Conservation (phyloP, 2,329 filamentous ascomycete genomes). For the Penicillium sp. region DNA sequence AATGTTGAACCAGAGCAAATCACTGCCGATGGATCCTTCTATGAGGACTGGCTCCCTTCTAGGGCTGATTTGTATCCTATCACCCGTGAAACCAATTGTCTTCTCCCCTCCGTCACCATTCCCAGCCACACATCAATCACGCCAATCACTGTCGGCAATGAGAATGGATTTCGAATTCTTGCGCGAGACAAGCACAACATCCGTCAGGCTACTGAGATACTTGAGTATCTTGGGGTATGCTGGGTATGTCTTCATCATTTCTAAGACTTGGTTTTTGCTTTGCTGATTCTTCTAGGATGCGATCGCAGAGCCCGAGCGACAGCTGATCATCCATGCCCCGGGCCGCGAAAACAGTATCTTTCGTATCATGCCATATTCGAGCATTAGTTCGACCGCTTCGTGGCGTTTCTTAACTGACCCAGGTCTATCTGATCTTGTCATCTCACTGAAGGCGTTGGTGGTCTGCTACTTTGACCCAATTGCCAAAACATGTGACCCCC, state of each 20-base stretch:
- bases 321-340: not conserved
- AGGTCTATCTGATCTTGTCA: not conserved
- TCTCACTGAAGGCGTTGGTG: not conserved
- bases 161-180: not conserved
- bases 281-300: conserved; percentile 1
- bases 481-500: not conserved
- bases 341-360: not conserved
- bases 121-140: not conserved
- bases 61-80: not conserved
- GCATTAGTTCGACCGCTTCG: not conserved
- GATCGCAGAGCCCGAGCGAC: not conserved
- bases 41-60: not conserved
- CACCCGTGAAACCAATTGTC: not conserved
- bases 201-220: not conserved
- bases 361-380: not conserved
- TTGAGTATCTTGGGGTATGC: conserved; percentile 2
- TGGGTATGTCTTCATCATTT: not conserved
- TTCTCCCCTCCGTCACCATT: not conserved
- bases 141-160: not conserved
- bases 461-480: conserved; percentile 1
- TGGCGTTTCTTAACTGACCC: not conserved
- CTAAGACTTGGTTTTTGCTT: not conserved
- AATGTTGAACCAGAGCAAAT: not conserved
- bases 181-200: not conserved
- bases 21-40: not conserved